Evolutionary conservation across 148 eudicot genomes (phyloP).

Genomic region (Rheum nobile): DNA sequence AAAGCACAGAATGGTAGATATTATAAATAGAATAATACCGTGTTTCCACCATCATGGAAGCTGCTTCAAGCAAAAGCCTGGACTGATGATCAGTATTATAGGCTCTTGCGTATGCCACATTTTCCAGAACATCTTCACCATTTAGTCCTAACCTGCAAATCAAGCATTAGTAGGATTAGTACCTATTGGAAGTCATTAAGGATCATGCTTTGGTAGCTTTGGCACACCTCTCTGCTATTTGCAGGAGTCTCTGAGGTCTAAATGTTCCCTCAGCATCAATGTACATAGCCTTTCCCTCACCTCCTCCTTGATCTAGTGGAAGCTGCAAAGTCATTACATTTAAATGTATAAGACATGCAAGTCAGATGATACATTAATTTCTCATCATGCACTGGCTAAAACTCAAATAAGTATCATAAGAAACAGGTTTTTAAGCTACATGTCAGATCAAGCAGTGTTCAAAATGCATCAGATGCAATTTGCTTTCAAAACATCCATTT

Average conservation of each 20-base stretch:
- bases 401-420: not conserved
- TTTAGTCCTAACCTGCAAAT: constrained; percentile 75
- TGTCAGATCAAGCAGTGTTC: not conserved
- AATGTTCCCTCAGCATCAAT: constrained; percentile 98
- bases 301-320: constrained; percentile 96
- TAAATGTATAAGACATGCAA: not conserved
- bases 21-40: constrained; percentile 26
- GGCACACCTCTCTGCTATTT: constrained; percentile 83
- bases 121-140: constrained; percentile 90
- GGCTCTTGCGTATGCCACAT: constrained; percentile 96
- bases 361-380: not conserved
- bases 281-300: constrained; percentile 99
- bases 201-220: constrained; percentile 11
- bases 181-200: not conserved
- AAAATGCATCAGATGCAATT: not conserved
- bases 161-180: constrained; percentile 3
- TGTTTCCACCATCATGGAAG: constrained; percentile 98
- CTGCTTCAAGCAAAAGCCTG: constrained; percentile 97
- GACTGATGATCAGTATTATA: constrained; percentile 98
- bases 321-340: constrained; percentile 37
- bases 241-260: constrained; percentile 91
- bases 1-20: not conserved
- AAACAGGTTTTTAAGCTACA: not conserved
- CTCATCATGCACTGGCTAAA: not conserved
- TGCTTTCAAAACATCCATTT: not conserved